phyloP scores from a whole-genome alignment of 2,329 filamentous ascomycete species.

The Alternaria ventricosa region DNA sequence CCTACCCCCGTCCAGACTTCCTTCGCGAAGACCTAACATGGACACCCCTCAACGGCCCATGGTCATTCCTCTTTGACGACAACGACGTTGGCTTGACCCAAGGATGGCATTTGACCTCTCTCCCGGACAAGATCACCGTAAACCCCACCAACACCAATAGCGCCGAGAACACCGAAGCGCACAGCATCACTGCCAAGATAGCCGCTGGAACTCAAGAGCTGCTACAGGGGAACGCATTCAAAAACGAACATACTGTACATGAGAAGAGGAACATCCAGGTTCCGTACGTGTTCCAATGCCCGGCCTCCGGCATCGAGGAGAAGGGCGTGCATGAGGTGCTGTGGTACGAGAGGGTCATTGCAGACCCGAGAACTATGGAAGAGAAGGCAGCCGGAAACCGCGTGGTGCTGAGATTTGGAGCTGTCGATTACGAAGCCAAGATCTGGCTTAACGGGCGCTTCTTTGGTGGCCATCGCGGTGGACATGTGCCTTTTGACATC shows the following conservation, averaged over 20 bases:
- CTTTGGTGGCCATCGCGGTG: constrained; percentile 63
- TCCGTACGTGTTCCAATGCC: constrained; percentile 70
- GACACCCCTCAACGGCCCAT: constrained; percentile 67
- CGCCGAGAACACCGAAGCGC: constrained; percentile 32
- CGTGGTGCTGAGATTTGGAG: constrained; percentile 64
- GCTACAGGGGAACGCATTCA: constrained; percentile 54
- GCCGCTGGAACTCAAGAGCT: constrained; percentile 58
- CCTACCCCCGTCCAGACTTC: constrained; percentile 72
- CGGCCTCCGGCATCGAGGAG: constrained; percentile 68
- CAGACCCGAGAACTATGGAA: constrained; percentile 56
- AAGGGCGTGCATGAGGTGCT: constrained; percentile 69
- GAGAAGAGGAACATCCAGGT: constrained; percentile 64
- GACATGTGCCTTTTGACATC: constrained; percentile 64
- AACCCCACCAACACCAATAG: constrained; percentile 26
- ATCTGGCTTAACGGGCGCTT: constrained; percentile 63
- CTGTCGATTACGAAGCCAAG: constrained; percentile 67
- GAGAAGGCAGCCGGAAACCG: constrained; percentile 51
- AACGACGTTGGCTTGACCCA: constrained; percentile 62
- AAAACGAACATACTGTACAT: constrained; percentile 44
- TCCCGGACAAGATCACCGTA: constrained; percentile 53
- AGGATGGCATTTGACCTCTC: constrained; percentile 61
- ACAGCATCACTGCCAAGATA: constrained; percentile 56
- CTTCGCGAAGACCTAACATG: constrained; percentile 62
- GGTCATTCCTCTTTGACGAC: constrained; percentile 72
- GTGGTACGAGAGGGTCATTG: constrained; percentile 67